Evolutionary conservation across 495 filamentous ascomycete species (phyloP).

Genomic region (Aspergillus conjunctus): DNA sequence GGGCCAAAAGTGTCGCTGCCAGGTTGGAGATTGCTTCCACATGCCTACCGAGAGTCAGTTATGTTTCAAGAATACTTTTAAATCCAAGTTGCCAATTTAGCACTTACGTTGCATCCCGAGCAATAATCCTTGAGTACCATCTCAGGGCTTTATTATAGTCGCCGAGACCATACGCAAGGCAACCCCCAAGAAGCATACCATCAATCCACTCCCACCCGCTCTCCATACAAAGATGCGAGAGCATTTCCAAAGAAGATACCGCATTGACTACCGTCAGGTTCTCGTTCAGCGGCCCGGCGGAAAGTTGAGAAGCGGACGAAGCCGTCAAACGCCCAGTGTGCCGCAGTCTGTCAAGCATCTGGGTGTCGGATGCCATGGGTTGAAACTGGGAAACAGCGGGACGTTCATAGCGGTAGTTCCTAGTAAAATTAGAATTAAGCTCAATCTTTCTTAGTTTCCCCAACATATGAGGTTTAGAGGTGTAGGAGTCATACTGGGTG

Average conservation of each 20-base stretch:
- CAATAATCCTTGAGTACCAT: conserved; percentile 87
- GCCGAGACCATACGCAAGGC: conserved; percentile 88
- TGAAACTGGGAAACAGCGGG: conserved; percentile 35
- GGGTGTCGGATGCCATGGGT: conserved; percentile 32
- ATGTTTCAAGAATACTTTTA: neutral
- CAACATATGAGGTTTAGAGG: conserved; percentile 26
- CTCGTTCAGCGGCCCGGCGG: conserved; percentile 36
- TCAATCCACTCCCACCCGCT: conserved; percentile 94
- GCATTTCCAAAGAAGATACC: conserved; percentile 71
- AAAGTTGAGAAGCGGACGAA: conserved; percentile 40
- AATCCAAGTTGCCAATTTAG: conserved; percentile 2
- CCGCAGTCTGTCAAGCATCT: conserved; percentile 33
- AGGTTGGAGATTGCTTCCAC: conserved; percentile 95
- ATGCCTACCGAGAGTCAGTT: conserved; percentile 56
- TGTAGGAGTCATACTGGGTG: conserved; percentile 38
- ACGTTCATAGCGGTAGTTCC: conserved; percentile 28
- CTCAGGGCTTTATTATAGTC: conserved; percentile 82
- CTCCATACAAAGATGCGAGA: conserved; percentile 80
- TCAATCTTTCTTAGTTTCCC: conserved; percentile 21
- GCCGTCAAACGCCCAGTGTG: conserved; percentile 36
- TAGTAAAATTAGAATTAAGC: conserved; percentile 17
- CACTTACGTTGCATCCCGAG: conserved; percentile 74
- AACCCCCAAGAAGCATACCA: conserved; percentile 91
- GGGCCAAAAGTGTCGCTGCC: conserved; percentile 81
- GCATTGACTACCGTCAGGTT: conserved; percentile 51